A percentile compares a stretch with the other conserved stretches of the same genome.
Evolutionary conservation across 1,284 basidiomycete species (phyloP).

Genomic region (Naganishia cerealis): DNA sequence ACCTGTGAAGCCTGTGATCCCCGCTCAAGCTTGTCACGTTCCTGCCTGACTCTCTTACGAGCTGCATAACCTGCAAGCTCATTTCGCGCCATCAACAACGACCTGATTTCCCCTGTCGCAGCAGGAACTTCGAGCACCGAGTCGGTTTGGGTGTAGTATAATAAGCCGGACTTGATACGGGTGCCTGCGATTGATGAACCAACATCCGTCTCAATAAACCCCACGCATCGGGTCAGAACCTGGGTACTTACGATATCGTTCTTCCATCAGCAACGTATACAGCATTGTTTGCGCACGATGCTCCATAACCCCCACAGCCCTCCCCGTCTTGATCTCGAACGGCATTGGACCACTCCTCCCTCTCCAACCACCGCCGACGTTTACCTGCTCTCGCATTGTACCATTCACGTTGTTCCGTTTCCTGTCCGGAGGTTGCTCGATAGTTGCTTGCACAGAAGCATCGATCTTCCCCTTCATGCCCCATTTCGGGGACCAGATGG

Average conservation of each 20-base stretch:
- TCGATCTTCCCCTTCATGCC: constrained; percentile 96
- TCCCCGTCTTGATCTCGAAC: constrained; percentile 94
- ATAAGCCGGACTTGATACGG: constrained; percentile 65
- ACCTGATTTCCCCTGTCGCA: constrained; percentile 77
- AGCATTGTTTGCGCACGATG: constrained; percentile 98
- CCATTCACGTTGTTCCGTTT: constrained; percentile 39
- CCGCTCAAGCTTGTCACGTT: constrained; percentile 16
- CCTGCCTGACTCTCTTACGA: constrained; percentile 38
- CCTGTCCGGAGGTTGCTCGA: constrained; percentile 52
- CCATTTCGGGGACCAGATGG: constrained; percentile 93
- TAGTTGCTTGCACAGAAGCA: constrained; percentile 73
- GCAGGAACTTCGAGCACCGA: constrained; percentile 79
- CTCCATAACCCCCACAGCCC: constrained; percentile 73
- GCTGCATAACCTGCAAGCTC: constrained; percentile 75
- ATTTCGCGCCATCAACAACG: constrained; percentile 78
- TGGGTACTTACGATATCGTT: constrained; percentile 71
- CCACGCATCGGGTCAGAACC: constrained; percentile 36
- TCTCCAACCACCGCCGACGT: constrained; percentile 25
- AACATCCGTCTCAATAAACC: not conserved
- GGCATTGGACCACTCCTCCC: constrained; percentile 60
- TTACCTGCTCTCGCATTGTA: not conserved
- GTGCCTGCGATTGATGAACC: constrained; percentile 45
- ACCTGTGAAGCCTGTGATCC: constrained; percentile 15
- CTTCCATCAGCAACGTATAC: constrained; percentile 86
- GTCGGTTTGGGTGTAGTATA: constrained; percentile 91